A percentile compares a stretch with the other conserved stretches of the same genome.
Evolutionary conservation across 2,329 filamentous ascomycete species (phyloP).

Genomic region (Penicillium fuscoglaucum): DNA sequence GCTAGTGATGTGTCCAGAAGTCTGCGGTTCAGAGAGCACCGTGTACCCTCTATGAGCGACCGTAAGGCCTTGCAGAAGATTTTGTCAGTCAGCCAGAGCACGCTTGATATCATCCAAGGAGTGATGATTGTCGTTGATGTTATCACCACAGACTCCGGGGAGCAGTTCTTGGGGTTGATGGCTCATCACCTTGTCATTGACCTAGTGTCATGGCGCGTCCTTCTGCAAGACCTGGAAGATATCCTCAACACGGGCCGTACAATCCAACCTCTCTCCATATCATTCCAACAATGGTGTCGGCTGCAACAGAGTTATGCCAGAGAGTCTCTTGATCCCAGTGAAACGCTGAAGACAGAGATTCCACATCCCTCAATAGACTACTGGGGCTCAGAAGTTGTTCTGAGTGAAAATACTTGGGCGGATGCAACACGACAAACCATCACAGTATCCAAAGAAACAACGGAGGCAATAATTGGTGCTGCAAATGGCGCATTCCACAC

Average conservation of each 20-base stretch:
- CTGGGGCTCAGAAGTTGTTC: not conserved
- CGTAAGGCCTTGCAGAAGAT: not conserved
- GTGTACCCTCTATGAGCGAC: not conserved
- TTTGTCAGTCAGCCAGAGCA: not conserved
- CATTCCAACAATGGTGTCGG: constrained; percentile 23
- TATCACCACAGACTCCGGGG: not conserved
- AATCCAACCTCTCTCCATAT: constrained; percentile 1
- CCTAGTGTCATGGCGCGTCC: constrained; percentile 18
- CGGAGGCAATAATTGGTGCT: constrained; percentile 6
- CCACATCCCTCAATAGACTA: constrained; percentile 4
- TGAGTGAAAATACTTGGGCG: not conserved
- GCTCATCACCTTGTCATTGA: constrained; percentile 21
- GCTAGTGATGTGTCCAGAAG: not conserved
- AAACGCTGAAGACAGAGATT: constrained; percentile 2
- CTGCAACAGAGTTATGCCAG: constrained; percentile 6
- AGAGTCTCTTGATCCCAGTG: not conserved
- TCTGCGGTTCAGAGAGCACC: not conserved
- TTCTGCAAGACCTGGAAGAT: constrained; percentile 17
- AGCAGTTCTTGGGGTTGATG: constrained; percentile 22
- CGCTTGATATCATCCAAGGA: not conserved
- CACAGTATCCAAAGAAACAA: not conserved
- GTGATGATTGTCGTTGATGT: not conserved
- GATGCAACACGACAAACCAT: not conserved
- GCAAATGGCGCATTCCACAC: constrained; percentile 16
- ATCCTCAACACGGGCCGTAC: constrained; percentile 7